These are phyloP conservation scores for Aspergillus avenaceus DNA, from an alignment of 495 filamentous ascomycete species.

Conservation along the genomic window DNA sequence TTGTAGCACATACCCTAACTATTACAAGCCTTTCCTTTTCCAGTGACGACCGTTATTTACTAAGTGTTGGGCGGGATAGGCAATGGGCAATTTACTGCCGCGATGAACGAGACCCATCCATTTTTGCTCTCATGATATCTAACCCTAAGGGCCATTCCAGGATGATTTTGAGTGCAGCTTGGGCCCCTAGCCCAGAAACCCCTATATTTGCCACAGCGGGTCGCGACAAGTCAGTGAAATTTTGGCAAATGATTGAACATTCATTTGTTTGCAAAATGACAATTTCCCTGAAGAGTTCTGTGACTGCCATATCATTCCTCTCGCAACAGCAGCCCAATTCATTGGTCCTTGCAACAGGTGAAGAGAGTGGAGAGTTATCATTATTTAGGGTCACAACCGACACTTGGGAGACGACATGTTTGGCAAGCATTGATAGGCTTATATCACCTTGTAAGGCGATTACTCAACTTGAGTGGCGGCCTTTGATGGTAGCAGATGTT, in stretches of 20 bases:
- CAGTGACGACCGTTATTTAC: conserved; percentile 62
- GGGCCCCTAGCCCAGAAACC: conserved; percentile 54
- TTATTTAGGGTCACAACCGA: conserved; percentile 37
- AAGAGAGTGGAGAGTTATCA: conserved; percentile 43
- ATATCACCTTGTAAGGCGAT: conserved; percentile 67
- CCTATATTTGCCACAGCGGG: conserved; percentile 78
- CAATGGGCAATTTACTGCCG: conserved; percentile 80
- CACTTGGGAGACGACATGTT: conserved; percentile 41
- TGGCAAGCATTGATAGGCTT: conserved; percentile 35
- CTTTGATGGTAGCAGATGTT: conserved; percentile 23
- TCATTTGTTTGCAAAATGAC: conserved; percentile 46
- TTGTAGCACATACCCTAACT: conserved; percentile 78
- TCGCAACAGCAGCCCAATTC: conserved; percentile 28
- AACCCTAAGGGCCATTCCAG: conserved; percentile 83
- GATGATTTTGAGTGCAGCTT: conserved; percentile 84
- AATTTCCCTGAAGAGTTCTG: conserved; percentile 53
- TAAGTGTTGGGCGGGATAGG: conserved; percentile 88
- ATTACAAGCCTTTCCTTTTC: conserved; percentile 78
- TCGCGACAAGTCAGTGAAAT: conserved; percentile 77
- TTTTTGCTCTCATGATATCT: conserved; percentile 52
- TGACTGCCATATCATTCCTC: conserved; percentile 75
- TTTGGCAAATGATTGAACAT: conserved; percentile 56
- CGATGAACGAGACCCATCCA: conserved; percentile 27
- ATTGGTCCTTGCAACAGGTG: conserved; percentile 63
- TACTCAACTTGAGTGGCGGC: conserved; percentile 74